Base-by-base conservation (phyloP, 768 basidiomycete species). In the Crepidotus variabilis region DNA sequence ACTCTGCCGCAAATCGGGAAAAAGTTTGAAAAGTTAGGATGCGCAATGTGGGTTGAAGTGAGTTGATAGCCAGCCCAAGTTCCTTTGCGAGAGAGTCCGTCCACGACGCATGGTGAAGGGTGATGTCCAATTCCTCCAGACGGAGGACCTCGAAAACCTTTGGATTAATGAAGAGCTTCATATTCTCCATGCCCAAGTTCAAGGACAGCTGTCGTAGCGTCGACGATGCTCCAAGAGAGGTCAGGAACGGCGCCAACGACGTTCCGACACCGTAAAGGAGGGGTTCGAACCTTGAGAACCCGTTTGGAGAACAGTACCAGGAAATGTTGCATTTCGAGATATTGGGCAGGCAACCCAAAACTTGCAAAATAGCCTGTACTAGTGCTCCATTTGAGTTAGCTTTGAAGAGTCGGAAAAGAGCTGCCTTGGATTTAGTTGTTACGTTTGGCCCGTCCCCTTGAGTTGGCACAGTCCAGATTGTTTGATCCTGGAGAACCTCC, bases 271-370 rank as follows among this genome's bases (percentile, higher is more conserved):
- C 21, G 69, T 60, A 2, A 76, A 65, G 56, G 74, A 71, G 8
- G 72, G 71, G 13, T 20, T 20, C 3, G 39, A 14, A 43, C 39
- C 11, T 43, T 14, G 39, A 20, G 39, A 43, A 20, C 4, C 13
- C 2, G 18, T 43, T 20, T 20, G 73, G 73, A 18, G 77, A 69
- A 16, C 76, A 75, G 36, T 68, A 72, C 79, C 78, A 81, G 34
- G 75, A 74, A 55, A 81, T 75, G 55, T 79, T 75, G 62, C 78
- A 79, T 58, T 78, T 75, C 14, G 72, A 74, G 8, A 81, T 65
- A 51, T 77, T 74, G 18, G 75, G 76, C 11, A 81, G 69, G 2
- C 71, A 67, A n/a, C 69, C 67, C 18, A 81, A 70, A n/a, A 78
- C 73, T 22, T 79, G 71, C 8, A 74, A 63, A 65, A 80, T 67